A percentile compares a stretch with the other conserved stretches of the same genome.
phyloP scores from a whole-genome alignment of 2,329 filamentous ascomycete genomes.

The Aspergillus alliaceus region DNA sequence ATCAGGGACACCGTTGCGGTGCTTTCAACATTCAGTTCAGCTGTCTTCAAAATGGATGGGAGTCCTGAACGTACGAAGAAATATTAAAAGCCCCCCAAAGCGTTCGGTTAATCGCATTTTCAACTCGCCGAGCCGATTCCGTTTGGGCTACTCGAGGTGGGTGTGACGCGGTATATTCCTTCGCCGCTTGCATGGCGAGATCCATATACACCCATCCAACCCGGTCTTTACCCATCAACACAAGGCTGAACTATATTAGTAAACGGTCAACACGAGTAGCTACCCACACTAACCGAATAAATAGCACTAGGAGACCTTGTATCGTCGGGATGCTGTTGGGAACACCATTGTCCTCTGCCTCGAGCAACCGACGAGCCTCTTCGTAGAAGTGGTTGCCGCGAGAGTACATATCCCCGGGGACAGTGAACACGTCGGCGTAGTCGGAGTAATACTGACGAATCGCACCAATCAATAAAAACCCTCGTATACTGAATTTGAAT shows the following conservation, averaged over 20 bases:
- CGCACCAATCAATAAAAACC: neutral
- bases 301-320: slow-evolving; percentile 27
- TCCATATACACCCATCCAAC: slow-evolving; percentile 28
- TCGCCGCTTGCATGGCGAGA: slow-evolving; percentile 21
- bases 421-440: slow-evolving; percentile 26
- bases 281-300: slow-evolving; percentile 18
- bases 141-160: slow-evolving; percentile 12
- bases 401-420: slow-evolving; percentile 23
- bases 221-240: slow-evolving; percentile 32
- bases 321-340: slow-evolving; percentile 25
- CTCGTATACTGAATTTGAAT: neutral
- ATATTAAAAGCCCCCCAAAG: slow-evolving; percentile 22
- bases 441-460: slow-evolving; percentile 22
- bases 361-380: slow-evolving; percentile 29
- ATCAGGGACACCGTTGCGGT: slow-evolving; percentile 19
- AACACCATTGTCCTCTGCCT: slow-evolving; percentile 24
- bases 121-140: slow-evolving; percentile 8
- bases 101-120: slow-evolving; percentile 17
- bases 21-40: neutral
- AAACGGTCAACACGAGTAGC: neutral
- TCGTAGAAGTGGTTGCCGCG: slow-evolving; percentile 30
- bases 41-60: neutral
- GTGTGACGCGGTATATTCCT: slow-evolving; percentile 19
- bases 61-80: slow-evolving; percentile 12
- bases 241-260: slow-evolving; percentile 14